A percentile compares a stretch with the other conserved stretches of the same genome.
Conservation (phyloP, 164 flowering plant species). For the Echeveria elegans region DNA sequence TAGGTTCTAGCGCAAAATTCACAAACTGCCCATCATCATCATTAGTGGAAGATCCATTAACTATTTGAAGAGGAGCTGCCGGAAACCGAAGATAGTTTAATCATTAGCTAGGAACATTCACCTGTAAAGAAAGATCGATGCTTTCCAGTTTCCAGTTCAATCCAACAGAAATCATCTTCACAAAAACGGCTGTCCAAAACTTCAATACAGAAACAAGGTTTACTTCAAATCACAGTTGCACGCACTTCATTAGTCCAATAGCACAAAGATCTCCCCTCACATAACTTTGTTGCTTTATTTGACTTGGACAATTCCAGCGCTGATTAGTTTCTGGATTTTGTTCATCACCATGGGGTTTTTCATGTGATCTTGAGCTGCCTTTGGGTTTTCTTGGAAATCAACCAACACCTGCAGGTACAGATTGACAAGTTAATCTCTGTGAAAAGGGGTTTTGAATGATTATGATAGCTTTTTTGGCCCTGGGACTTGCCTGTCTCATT, state of each 20-base stretch:
- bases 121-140: no score
- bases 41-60: no score
- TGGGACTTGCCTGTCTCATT: conserved; percentile 79
- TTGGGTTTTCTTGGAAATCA: conserved; percentile 92
- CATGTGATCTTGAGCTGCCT: conserved; percentile 78
- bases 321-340: background rate
- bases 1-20: no score
- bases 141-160: background rate
- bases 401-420: conserved; percentile 44
- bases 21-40: no score
- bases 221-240: background rate
- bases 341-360: conserved; percentile 30
- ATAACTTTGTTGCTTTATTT: background rate
- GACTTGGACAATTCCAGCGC: background rate
- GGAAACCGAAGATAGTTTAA: no score
- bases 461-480: background rate
- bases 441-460: no score
- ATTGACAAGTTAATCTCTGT: background rate
- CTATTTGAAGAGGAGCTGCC: no score
- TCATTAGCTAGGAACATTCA: no score
- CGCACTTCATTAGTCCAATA: background rate
- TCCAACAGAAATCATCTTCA: background rate
- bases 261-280: background rate
- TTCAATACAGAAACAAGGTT: background rate
- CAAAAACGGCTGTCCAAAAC: background rate